phyloP scores from a whole-genome alignment of 1,284 basidiomycete species.

The Trametes pubescens region DNA sequence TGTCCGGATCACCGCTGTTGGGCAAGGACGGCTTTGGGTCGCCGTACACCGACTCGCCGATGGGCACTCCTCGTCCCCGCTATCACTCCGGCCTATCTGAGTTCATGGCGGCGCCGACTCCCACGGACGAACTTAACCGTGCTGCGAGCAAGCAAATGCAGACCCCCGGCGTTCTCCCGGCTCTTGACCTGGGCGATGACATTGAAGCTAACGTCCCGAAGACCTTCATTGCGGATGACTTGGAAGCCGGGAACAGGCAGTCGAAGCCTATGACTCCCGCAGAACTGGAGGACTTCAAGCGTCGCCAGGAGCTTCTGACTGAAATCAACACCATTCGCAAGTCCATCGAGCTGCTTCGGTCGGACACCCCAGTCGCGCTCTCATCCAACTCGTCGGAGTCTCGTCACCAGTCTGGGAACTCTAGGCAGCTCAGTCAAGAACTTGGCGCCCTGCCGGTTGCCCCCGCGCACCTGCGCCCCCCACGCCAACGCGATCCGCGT shows the following conservation, averaged over 20 bases:
- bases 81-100: slow-evolving; percentile 75
- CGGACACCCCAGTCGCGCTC: slow-evolving; percentile 68
- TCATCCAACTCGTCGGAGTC: slow-evolving; percentile 57
- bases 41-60: slow-evolving; percentile 56
- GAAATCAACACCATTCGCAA: slow-evolving; percentile 82
- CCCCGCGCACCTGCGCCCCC: slow-evolving; percentile 68
- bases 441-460: slow-evolving; percentile 56
- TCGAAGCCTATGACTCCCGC: slow-evolving; percentile 50
- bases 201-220: slow-evolving; percentile 77
- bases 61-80: slow-evolving; percentile 61
- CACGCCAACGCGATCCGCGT: slow-evolving; percentile 70
- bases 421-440: slow-evolving; percentile 71
- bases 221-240: slow-evolving; percentile 58
- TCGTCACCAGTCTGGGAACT: slow-evolving; percentile 71
- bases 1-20: slow-evolving; percentile 48
- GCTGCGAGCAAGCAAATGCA: slow-evolving; percentile 56
- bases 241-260: slow-evolving; percentile 26
- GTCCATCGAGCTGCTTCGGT: slow-evolving; percentile 77
- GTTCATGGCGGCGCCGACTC: slow-evolving; percentile 66
- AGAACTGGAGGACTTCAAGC: slow-evolving; percentile 66
- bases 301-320: slow-evolving; percentile 72
- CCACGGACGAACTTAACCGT: slow-evolving; percentile 64
- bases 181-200: slow-evolving; percentile 75
- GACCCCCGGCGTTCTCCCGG: slow-evolving; percentile 66
- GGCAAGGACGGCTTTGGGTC: slow-evolving; percentile 51